A percentile compares a stretch with the other conserved stretches of the same genome.
phyloP scores from a whole-genome alignment of 805 yeast genomes.

The Zygoascus ofunaensis region DNA sequence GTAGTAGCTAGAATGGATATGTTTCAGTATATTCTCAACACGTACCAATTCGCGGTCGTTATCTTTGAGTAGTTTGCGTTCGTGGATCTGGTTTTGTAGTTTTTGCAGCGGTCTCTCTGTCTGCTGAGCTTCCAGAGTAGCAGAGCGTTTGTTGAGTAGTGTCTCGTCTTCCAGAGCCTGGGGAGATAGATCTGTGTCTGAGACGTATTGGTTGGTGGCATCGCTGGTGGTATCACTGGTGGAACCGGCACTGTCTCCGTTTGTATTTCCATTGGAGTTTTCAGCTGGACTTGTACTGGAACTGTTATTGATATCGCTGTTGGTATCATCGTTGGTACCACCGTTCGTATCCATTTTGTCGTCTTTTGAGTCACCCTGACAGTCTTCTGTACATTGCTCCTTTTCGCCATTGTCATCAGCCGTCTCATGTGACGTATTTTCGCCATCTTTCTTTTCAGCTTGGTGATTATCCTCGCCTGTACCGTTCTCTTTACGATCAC shows the following conservation, averaged over 20 bases:
- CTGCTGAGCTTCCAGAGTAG: slow-evolving; percentile 68
- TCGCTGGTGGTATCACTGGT: neutral
- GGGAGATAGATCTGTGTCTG: neutral
- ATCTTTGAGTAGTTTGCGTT: slow-evolving; percentile 47
- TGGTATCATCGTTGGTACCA: neutral
- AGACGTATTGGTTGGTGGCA: neutral
- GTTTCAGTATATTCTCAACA: slow-evolving; percentile 50
- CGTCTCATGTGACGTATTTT: neutral
- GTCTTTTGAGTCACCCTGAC: slow-evolving; percentile 1
- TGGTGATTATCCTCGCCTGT: slow-evolving; percentile 39
- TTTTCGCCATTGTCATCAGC: neutral
- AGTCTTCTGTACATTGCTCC: neutral
- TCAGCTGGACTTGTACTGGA: neutral
- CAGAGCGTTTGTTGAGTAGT: slow-evolving; percentile 56
- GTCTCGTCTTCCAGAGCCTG: slow-evolving; percentile 19
- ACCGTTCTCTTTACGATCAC: slow-evolving; percentile 14
- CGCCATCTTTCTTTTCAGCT: neutral
- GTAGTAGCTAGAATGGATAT: slow-evolving; percentile 64
- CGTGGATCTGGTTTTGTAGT: slow-evolving; percentile 54
- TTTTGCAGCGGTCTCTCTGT: slow-evolving; percentile 78
- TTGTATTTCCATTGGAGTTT: neutral
- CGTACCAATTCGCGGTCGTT: slow-evolving; percentile 70
- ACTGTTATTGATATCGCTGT: neutral
- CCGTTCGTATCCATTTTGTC: neutral
- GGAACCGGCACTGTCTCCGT: neutral